These are phyloP conservation scores for Adansonia rubrostipa DNA, from an alignment of 441 rosid species.

Conservation along the genomic window DNA sequence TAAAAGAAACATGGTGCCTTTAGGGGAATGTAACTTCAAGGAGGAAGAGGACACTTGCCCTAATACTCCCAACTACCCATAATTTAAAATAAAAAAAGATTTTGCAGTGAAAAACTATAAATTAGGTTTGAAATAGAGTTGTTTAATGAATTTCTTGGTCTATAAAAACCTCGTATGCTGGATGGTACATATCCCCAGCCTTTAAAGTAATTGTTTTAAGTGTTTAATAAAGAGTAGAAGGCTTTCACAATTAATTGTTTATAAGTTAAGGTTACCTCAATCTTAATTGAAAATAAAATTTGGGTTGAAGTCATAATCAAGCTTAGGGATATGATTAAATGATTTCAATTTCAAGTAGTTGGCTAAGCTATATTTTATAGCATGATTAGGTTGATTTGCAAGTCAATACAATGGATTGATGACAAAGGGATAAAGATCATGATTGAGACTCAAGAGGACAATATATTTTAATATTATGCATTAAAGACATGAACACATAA, in stretches of 20 bases:
- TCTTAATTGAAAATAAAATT: no score
- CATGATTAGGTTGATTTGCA: background rate
- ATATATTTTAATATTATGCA: background rate
- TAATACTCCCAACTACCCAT: no score
- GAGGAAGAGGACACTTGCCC: constrained; percentile 10
- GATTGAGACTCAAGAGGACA: background rate
- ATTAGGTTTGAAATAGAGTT: background rate
- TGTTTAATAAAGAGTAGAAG: no score
- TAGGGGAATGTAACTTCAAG: constrained; percentile 9
- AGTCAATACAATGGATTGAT: background rate
- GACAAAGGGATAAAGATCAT: background rate
- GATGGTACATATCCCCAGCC: background rate
- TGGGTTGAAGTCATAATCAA: background rate
- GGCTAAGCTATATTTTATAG: background rate
- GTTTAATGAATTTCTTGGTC: background rate
- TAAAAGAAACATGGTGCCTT: background rate
- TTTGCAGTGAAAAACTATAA: background rate
- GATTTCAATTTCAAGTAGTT: background rate
- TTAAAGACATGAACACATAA: background rate
- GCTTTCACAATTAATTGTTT: background rate
- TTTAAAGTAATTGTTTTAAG: no score
- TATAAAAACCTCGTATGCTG: background rate
- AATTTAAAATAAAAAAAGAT: background rate
- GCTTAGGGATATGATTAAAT: background rate
- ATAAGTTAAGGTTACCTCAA: no score